phyloP scores from a whole-genome alignment of 164 flowering plant genomes.

The Saururus chinensis region DNA sequence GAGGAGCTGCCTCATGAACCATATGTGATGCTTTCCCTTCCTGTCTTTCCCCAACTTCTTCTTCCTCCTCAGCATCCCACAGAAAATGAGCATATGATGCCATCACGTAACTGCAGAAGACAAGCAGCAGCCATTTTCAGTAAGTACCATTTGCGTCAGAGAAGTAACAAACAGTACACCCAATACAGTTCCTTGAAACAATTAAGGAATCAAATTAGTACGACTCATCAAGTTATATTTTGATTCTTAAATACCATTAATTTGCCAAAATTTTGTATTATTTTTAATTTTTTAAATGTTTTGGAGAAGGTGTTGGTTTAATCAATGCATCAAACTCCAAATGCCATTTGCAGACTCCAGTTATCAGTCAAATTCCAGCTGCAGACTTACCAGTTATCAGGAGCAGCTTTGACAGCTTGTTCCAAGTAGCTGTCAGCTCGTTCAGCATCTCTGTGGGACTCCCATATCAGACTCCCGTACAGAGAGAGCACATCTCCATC shows the following conservation, averaged over 20 bases:
- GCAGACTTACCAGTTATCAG: slow-evolving; percentile 58
- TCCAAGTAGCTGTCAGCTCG: slow-evolving; percentile 69
- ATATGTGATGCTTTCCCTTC: slow-evolving; percentile 2
- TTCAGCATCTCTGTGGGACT: slow-evolving; percentile 41
- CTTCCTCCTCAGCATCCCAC: slow-evolving; percentile 36
- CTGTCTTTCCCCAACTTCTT: slow-evolving; percentile 17
- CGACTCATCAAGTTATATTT: neutral
- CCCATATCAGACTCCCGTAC: slow-evolving; percentile 75
- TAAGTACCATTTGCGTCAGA: neutral
- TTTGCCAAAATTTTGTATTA: too few relatives aligned
- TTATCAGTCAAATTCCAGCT: too few relatives aligned
- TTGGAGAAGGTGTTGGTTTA: too few relatives aligned
- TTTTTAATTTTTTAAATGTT: too few relatives aligned
- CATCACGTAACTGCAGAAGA: slow-evolving; percentile 29
- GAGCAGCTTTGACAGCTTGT: slow-evolving; percentile 80
- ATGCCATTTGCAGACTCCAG: too few relatives aligned
- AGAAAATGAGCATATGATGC: slow-evolving; percentile 43
- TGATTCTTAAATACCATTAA: too few relatives aligned
- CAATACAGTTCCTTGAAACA: too few relatives aligned
- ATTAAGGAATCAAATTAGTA: too few relatives aligned
- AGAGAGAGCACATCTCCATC: slow-evolving; percentile 58
- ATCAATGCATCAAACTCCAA: too few relatives aligned
- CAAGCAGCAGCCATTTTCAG: neutral
- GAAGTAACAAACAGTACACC: neutral
- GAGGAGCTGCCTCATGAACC: neutral